These are phyloP conservation scores for Rhazya stricta DNA, from an alignment of 257 asterid species.

Conservation along the genomic window DNA sequence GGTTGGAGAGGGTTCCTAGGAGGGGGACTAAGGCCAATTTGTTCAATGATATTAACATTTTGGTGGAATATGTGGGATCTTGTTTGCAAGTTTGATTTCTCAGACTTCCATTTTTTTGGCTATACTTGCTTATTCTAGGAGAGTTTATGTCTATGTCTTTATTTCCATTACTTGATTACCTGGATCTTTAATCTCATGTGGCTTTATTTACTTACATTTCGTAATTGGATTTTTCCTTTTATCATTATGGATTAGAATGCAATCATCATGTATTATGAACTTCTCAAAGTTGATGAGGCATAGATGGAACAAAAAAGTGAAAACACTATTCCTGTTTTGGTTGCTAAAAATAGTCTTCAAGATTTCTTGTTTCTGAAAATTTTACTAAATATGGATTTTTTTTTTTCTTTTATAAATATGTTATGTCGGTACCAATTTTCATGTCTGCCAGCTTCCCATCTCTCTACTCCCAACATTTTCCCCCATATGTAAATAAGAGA, in stretches of 20 bases:
- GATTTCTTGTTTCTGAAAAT: not conserved
- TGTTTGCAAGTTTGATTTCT: not conserved
- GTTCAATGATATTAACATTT: not conserved
- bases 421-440: too few relatives aligned
- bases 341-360: not conserved
- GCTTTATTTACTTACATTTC: not conserved
- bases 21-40: not conserved
- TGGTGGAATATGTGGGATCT: not conserved
- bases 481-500: too few relatives aligned
- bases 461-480: not conserved
- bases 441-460: not conserved
- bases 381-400: not conserved
- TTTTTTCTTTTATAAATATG: too few relatives aligned
- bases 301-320: not conserved
- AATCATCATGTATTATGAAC: not conserved
- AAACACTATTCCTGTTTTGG: not conserved
- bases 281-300: not conserved
- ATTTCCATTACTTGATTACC: not conserved
- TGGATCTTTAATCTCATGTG: not conserved
- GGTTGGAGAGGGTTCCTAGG: not conserved
- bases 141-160: not conserved
- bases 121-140: not conserved
- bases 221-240: not conserved
- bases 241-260: not conserved
- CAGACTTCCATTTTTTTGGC: too few relatives aligned